Evolutionary conservation across 495 filamentous ascomycete species (phyloP), one percentile per base, ranked within the genome.

Genomic region (Evansstolkia leycettana): DNA sequence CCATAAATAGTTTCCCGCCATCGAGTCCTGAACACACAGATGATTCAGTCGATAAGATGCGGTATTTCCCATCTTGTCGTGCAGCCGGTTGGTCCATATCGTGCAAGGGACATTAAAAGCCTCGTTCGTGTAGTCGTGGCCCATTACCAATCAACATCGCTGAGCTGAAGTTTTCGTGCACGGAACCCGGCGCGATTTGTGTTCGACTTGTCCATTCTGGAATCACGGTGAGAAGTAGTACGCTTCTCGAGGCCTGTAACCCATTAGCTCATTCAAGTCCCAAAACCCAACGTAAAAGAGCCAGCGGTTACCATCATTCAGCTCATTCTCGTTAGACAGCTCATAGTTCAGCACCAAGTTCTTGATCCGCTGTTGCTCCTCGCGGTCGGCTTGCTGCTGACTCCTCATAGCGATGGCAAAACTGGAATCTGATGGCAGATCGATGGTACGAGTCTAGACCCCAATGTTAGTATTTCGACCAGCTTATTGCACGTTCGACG

Each of bases 351-450:
- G 69, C 29, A 98, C 92, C 15, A 96, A 67, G 51, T 82, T 90
- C 64, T 98, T 98, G 70, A 98, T 98, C 31, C 93, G 84, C 52
- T 93, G 82, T 52, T 98, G 90, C 51, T 98, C 90, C 50, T 90
- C 90, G 34, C 82, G 80, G 53, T 95, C 89, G 0, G 88, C 90
- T 55, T 89, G 80, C 49, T 94, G 87, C 60, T 94, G 86, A 41
- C 72, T 85, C 50, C 84, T 89, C 87, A 96, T 86, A 11, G 92
- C 89, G 40, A 96, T 69, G 7, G 90, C 90, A 57, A 98, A 93
- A 42, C 72, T 85, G 0, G 89, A 95, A 52, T 98, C 83, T 4
- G 89, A 93, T 4, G 90, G 90, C 39, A 98, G 65, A 41, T 93
- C 90, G 50, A 98, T 87, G 1, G 83, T 88, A 30, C 85, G 84